phyloP scores from a whole-genome alignment of 2,329 filamentous ascomycete genomes.

The Colletotrichum falcatum region DNA sequence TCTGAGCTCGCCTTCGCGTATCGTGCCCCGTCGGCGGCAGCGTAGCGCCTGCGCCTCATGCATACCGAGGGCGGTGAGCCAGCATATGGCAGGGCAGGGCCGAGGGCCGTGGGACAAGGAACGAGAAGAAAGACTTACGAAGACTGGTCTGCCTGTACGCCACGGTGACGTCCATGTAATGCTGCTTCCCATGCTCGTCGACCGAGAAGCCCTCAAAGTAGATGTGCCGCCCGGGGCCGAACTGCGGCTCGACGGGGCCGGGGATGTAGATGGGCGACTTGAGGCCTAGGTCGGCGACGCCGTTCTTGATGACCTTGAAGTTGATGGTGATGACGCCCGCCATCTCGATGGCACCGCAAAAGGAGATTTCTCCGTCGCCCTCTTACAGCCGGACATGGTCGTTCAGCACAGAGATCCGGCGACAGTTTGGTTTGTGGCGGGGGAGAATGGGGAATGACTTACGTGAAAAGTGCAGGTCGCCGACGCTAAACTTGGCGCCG shows the following conservation, averaged over 20 bases:
- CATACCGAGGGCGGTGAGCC: too few relatives aligned
- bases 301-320: slow-evolving; percentile 87
- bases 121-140: slow-evolving; percentile 50
- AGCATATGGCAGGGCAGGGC: too few relatives aligned
- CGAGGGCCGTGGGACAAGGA: not conserved
- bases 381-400: slow-evolving; percentile 57
- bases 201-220: slow-evolving; percentile 94
- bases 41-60: not conserved
- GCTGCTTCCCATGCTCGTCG: slow-evolving; percentile 88
- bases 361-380: slow-evolving; percentile 91
- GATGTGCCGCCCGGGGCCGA: slow-evolving; percentile 83
- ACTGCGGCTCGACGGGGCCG: slow-evolving; percentile 89
- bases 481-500: slow-evolving; percentile 91
- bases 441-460: slow-evolving; percentile 43
- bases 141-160: slow-evolving; percentile 87
- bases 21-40: not conserved
- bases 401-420: not conserved
- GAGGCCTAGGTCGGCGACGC: slow-evolving; percentile 78
- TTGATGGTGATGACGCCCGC: slow-evolving; percentile 91
- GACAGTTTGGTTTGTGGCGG: not conserved
- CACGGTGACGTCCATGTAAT: slow-evolving; percentile 87
- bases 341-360: slow-evolving; percentile 94
- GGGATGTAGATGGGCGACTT: slow-evolving; percentile 89
- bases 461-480: slow-evolving; percentile 86
- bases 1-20: not conserved